Percentiles rank a stretch among this genome's conserved stretches.
Conservation (phyloP, 495 filamentous ascomycete genomes). For the Penicillium steckii region DNA sequence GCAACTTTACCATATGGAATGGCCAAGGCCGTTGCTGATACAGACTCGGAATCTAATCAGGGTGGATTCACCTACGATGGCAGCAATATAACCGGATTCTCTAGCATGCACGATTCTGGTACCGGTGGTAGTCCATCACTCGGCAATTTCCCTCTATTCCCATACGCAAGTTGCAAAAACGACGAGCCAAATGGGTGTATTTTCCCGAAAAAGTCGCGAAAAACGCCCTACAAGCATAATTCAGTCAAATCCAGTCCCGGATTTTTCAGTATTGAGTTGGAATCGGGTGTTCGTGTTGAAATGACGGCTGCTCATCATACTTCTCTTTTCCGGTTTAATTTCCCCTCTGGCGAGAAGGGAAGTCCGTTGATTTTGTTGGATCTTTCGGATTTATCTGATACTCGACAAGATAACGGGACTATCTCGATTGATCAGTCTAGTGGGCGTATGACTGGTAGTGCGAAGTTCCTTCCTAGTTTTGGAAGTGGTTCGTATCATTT, state of each 20-base stretch:
- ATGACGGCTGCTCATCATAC: constrained; percentile 62
- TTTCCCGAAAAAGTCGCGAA: constrained; percentile 57
- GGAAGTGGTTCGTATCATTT: constrained; percentile 58
- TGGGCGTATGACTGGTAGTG: constrained; percentile 68
- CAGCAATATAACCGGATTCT: constrained; percentile 67
- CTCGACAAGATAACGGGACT: constrained; percentile 62
- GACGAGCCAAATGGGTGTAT: constrained; percentile 65
- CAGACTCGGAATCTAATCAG: constrained; percentile 61
- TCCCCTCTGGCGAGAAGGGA: constrained; percentile 36
- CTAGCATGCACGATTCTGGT: constrained; percentile 71
- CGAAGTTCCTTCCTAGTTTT: constrained; percentile 69
- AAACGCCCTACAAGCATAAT: constrained; percentile 43
- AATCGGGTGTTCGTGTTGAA: constrained; percentile 58
- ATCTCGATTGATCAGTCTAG: constrained; percentile 56
- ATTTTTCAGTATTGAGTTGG: constrained; percentile 65
- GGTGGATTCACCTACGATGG: constrained; percentile 73
- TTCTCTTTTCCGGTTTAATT: constrained; percentile 65
- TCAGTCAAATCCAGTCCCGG: constrained; percentile 67
- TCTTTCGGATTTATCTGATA: constrained; percentile 65
- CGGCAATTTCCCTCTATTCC: constrained; percentile 75
- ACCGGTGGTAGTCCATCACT: constrained; percentile 72
- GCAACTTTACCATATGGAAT: constrained; percentile 73
- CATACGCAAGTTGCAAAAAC: constrained; percentile 59
- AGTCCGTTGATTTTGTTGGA: constrained; percentile 67
- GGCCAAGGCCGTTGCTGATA: constrained; percentile 79